phyloP scores from a whole-genome alignment of 2,329 filamentous ascomycete species.

The Claviceps sp. region DNA sequence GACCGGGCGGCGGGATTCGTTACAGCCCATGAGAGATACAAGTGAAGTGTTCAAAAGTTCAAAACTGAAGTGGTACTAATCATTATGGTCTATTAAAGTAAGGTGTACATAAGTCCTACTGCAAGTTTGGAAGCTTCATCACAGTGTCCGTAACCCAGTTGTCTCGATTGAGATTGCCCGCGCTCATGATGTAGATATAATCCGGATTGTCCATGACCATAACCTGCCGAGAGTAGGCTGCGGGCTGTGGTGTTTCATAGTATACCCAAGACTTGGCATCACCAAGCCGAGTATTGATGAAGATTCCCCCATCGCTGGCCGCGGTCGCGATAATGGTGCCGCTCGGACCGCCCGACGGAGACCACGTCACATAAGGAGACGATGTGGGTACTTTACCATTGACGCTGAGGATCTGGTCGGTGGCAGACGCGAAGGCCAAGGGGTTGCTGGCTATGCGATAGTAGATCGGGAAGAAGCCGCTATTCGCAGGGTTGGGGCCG shows the following conservation, averaged over 20 bases:
- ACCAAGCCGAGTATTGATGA: background rate
- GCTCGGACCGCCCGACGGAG: background rate
- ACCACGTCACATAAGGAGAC: background rate
- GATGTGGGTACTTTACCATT: background rate
- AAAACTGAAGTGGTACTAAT: too few relatives aligned
- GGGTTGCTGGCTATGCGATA: background rate
- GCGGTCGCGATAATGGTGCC: background rate
- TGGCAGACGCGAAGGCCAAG: background rate
- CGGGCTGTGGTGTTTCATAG: background rate
- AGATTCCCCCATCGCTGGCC: background rate
- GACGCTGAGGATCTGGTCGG: background rate
- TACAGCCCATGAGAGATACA: too few relatives aligned
- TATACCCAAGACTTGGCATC: background rate
- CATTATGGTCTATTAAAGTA: background rate
- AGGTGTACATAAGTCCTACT: background rate
- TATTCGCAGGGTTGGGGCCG: background rate
- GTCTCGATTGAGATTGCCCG: background rate
- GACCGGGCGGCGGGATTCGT: too few relatives aligned
- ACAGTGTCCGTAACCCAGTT: background rate
- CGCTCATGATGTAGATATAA: background rate
- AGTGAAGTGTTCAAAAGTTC: background rate
- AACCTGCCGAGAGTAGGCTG: background rate
- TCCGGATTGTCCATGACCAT: background rate
- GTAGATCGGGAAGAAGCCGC: background rate
- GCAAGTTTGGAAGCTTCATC: background rate